Percentiles rank a stretch among this genome's conserved stretches.
Evolutionary conservation across 1,284 basidiomycete species (phyloP).

Genomic region (Dichomitus squalens): DNA sequence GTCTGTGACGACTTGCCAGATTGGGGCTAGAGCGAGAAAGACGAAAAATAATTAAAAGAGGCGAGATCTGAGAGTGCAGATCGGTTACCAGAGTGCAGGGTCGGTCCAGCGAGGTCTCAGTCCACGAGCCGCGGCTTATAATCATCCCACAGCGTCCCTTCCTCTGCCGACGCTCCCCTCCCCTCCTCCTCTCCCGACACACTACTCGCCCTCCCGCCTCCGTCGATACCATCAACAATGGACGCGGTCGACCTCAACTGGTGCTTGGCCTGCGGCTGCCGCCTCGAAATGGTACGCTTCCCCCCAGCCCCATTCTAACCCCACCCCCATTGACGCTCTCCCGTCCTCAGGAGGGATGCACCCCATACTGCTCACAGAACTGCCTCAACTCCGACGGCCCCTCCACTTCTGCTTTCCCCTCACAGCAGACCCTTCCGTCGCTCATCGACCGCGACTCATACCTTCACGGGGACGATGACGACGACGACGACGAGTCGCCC

Average conservation of each 20-base stretch:
- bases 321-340: slow-evolving; percentile 13
- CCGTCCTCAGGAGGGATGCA: slow-evolving; percentile 42
- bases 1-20: not conserved
- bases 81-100: not conserved
- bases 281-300: slow-evolving; percentile 46
- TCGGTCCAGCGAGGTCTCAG: slow-evolving; percentile 7
- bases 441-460: slow-evolving; percentile 19
- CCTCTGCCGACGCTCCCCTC: slow-evolving; percentile 24
- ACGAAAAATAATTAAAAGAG: slow-evolving; percentile 22
- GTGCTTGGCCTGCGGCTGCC: slow-evolving; percentile 64
- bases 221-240: slow-evolving; percentile 37
- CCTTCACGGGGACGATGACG: slow-evolving; percentile 20
- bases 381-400: slow-evolving; percentile 39
- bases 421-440: slow-evolving; percentile 21
- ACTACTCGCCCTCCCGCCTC: slow-evolving; percentile 3
- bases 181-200: slow-evolving; percentile 11
- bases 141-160: slow-evolving; percentile 17
- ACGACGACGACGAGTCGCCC: not conserved
- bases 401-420: slow-evolving; percentile 26
- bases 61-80: slow-evolving; percentile 9
- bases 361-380: slow-evolving; percentile 57
- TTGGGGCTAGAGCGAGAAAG: slow-evolving; percentile 12
- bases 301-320: not conserved
- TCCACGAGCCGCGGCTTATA: slow-evolving; percentile 20
- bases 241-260: slow-evolving; percentile 70